Percentiles rank a stretch among this genome's conserved stretches.
These are phyloP conservation scores for Celoporthe dispersa DNA, from an alignment of 2,329 filamentous ascomycete species.

Conservation along the genomic window DNA sequence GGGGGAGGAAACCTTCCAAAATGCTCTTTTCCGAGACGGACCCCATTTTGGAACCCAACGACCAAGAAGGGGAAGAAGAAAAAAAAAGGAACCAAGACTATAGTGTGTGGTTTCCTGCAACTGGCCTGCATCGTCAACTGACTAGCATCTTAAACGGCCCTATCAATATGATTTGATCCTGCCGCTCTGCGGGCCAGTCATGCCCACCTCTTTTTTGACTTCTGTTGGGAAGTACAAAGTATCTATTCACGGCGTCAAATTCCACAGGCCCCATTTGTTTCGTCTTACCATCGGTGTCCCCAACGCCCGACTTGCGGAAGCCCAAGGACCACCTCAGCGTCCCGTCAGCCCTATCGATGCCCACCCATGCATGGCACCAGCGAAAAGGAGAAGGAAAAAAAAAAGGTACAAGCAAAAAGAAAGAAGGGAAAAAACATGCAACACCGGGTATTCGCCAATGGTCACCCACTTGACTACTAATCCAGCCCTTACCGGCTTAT, in stretches of 20 bases:
- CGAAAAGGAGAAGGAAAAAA: not conserved
- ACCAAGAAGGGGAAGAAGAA: not conserved
- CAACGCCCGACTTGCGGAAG: not conserved
- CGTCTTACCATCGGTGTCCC: not conserved
- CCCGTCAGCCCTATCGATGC: slow-evolving; percentile 1
- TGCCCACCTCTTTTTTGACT: not conserved
- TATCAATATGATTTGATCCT: not conserved
- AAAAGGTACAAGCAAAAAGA: not conserved
- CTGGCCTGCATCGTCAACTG: not conserved
- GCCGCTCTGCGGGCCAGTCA: not conserved
- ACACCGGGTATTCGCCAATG: slow-evolving; percentile 19
- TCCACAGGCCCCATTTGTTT: not conserved
- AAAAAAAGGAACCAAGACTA: too few species aligned
- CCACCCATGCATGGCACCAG: too few species aligned
- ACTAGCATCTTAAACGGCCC: not conserved
- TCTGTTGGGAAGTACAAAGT: not conserved
- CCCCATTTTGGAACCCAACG: not conserved
- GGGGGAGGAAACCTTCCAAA: not conserved
- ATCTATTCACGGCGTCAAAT: not conserved
- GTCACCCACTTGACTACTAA: slow-evolving; percentile 13
- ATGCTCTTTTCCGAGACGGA: not conserved
- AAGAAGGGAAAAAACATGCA: not conserved
- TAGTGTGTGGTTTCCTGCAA: not conserved
- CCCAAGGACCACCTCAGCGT: not conserved
- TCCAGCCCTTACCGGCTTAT: slow-evolving; percentile 12